These are phyloP conservation scores for Taphrina deformans DNA, from an alignment of 1,139 yeast species.

Conservation along the genomic window DNA sequence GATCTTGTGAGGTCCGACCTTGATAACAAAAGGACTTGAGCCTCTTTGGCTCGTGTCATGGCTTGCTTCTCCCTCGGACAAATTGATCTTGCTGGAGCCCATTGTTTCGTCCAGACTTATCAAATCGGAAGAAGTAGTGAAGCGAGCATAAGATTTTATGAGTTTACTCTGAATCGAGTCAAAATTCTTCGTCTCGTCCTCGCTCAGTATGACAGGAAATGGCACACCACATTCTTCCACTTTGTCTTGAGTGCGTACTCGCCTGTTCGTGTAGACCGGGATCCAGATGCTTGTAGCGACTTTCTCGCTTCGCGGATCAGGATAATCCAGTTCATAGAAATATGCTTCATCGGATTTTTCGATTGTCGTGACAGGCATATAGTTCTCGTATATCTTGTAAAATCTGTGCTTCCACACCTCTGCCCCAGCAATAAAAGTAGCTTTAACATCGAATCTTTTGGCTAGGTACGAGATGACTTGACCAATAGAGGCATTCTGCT, in stretches of 20 bases:
- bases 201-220: slow-evolving; percentile 61
- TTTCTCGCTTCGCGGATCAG: slow-evolving; percentile 25
- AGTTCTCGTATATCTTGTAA: slow-evolving; percentile 67
- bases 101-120: not conserved
- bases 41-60: not conserved
- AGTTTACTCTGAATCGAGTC: slow-evolving; percentile 60
- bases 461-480: slow-evolving; percentile 66
- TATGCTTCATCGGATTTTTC: slow-evolving; percentile 60
- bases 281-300: slow-evolving; percentile 53
- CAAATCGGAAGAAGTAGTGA: slow-evolving; percentile 36
- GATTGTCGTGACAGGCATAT: slow-evolving; percentile 63
- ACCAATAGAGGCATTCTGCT: slow-evolving; percentile 62
- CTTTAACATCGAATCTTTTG: slow-evolving; percentile 52
- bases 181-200: slow-evolving; percentile 54
- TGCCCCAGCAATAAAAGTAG: slow-evolving; percentile 54
- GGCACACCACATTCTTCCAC: slow-evolving; percentile 64
- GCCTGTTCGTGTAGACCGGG: slow-evolving; percentile 56
- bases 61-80: not conserved
- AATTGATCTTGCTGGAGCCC: not conserved
- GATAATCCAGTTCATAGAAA: slow-evolving; percentile 63
- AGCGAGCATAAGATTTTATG: slow-evolving; percentile 37
- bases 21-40: slow-evolving; percentile 8
- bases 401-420: slow-evolving; percentile 73
- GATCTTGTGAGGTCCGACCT: slow-evolving; percentile 30
- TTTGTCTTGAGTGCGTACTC: slow-evolving; percentile 45